Evolutionary conservation across 352 stramenopile genomes (phyloP), one percentile per base, ranked within the genome.

Genomic region (Pythium oligandrum): DNA sequence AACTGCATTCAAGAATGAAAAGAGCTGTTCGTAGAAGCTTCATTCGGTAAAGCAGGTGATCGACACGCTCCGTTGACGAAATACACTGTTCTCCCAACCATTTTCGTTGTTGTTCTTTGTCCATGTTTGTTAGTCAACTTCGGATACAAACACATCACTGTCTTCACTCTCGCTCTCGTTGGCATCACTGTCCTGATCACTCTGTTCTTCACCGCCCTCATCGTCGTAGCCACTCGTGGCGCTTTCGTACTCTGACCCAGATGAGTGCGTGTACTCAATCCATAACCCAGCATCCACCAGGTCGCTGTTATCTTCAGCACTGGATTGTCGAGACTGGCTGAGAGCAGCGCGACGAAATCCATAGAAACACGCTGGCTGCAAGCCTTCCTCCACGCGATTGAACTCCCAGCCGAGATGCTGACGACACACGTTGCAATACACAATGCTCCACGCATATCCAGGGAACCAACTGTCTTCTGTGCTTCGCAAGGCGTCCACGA

Each of bases 321-420:
- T 26, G 17, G 17, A 26, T 26, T 26, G 40, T 11, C 40, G 53
- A 11, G 37, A 74, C 54, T 71, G 66, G 17, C 61, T 75, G 2
- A 92, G 66, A n/a, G 78, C 71, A 7, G 69, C 62, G 38, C 75
- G 73, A n/a, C 82, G 76, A 51, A 89, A 89, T 4, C 79, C 82
- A 42, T 75, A 90, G 60, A 92, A 92, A 3, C 65, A 59, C 30
- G 58, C 44, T 4, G 79, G 81, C 17, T 56, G 6, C 10, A 36
- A 47, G 6, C 51, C 55, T 4, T 50, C 59, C 44, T 78, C 66
- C 11, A 73, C 71, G 4, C 38, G 52, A 44, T 90, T 74, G 39
- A 92, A 94, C 37, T 79, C 72, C 84, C 84, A 94, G 3, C 84
- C 84, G 11, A 94, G 66, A 55, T 93, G 83, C 7, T 61, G 65